phyloP scores from a whole-genome alignment of 495 filamentous ascomycete species.

The Penicillium subrubescens region DNA sequence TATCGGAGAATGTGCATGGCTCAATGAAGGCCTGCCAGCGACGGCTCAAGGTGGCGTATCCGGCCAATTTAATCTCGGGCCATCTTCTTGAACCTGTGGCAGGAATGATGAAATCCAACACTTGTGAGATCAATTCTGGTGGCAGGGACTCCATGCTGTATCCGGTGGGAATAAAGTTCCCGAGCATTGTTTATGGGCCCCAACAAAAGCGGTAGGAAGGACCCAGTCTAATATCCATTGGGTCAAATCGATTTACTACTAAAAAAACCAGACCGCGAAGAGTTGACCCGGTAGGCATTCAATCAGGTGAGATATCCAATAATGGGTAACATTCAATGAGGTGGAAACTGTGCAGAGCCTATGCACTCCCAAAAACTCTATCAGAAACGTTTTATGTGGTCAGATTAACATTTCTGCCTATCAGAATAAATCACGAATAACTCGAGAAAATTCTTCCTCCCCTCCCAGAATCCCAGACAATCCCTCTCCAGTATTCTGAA shows the following conservation, averaged over 20 bases:
- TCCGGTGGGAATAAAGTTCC: neutral
- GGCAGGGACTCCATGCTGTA: neutral
- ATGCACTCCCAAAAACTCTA: neutral
- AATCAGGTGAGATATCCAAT: too few relatives aligned
- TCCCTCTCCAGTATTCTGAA: slow-evolving; percentile 50
- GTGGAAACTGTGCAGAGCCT: neutral
- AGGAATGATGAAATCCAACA: neutral
- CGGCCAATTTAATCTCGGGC: neutral
- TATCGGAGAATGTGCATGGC: neutral
- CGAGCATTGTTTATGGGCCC: too few relatives aligned
- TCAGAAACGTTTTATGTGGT: neutral
- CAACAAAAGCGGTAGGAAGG: too few relatives aligned
- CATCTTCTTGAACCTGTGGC: neutral
- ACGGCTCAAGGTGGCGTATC: neutral
- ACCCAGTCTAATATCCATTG: neutral
- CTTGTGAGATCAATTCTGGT: neutral
- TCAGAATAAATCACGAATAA: slow-evolving; percentile 69
- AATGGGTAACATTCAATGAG: too few relatives aligned
- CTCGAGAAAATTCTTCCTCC: slow-evolving; percentile 64
- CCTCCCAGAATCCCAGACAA: slow-evolving; percentile 56
- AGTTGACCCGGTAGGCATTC: too few relatives aligned
- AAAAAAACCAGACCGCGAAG: too few relatives aligned
- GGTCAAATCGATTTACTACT: neutral
- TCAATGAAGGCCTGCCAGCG: neutral
- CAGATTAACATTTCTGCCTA: neutral